Conservation (phyloP, 371 early-diverging fungal species). For the Mucor lusitanicus region DNA sequence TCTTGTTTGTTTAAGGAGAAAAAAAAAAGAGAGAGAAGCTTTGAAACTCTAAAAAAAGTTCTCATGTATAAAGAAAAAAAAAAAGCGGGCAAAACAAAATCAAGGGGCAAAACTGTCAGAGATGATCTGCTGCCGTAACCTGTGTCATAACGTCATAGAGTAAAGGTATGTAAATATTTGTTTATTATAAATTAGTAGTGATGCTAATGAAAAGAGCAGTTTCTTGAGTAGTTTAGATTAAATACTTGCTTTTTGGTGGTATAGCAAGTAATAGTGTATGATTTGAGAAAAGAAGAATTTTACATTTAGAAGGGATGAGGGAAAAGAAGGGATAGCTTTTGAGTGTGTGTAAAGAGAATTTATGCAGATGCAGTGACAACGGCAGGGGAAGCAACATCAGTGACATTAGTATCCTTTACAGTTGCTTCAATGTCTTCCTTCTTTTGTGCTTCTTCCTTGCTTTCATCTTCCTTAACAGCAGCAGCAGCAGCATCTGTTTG, state of each 20-base stretch:
- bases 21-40: background rate
- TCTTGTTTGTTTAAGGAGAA: background rate
- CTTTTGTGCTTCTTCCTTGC: constrained; percentile 1
- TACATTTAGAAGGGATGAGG: constrained; percentile 2
- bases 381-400: constrained; percentile 18
- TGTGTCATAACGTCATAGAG: constrained; percentile 2
- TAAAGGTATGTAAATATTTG: background rate
- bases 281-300: background rate
- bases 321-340: background rate
- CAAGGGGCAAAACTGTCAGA: constrained; percentile 23
- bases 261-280: background rate
- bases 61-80: background rate
- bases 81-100: constrained; percentile 3
- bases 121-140: background rate
- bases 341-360: background rate
- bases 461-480: constrained; percentile 1
- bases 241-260: background rate
- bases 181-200: constrained; percentile 1
- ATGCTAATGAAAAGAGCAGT: background rate
- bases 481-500: background rate
- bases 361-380: constrained; percentile 38
- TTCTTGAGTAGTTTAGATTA: background rate
- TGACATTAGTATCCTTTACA: constrained; percentile 15
- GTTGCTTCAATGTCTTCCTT: constrained; percentile 17
- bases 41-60: background rate